Conservation (phyloP, 805 yeast species). For the Metschnikowia hibisci region DNA sequence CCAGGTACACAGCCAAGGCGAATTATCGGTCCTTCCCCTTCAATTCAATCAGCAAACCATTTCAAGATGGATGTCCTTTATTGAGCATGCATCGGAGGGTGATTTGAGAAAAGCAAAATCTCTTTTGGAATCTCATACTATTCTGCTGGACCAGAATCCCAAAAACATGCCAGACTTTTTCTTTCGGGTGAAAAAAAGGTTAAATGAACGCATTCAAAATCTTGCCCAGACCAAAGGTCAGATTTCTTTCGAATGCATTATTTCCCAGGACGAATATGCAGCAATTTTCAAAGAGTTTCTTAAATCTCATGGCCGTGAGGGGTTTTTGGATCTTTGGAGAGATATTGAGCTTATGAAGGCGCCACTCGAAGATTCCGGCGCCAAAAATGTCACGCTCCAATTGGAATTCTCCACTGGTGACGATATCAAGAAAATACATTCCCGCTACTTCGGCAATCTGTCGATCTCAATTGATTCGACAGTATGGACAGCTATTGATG, state of each 20-base stretch:
- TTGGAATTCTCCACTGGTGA: constrained; percentile 45
- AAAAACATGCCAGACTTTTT: background rate
- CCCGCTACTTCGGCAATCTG: constrained; percentile 34
- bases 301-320: constrained; percentile 11
- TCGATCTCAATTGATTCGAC: constrained; percentile 3
- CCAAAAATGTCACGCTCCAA: constrained; percentile 30
- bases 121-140: background rate
- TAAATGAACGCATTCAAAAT: background rate
- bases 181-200: background rate
- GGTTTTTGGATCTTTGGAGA: constrained; percentile 55
- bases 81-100: constrained; percentile 3
- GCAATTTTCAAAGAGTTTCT: constrained; percentile 16
- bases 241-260: constrained; percentile 8
- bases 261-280: constrained; percentile 8
- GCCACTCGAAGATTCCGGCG: constrained; percentile 56
- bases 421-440: constrained; percentile 51
- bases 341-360: constrained; percentile 65
- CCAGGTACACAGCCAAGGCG: constrained; percentile 47
- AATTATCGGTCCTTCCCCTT: background rate
- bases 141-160: background rate
- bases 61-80: constrained; percentile 1
- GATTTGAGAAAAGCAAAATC: background rate
- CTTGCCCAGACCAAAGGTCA: background rate
- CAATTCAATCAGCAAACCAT: constrained; percentile 1
- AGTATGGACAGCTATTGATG: constrained; percentile 4